phyloP scores from a whole-genome alignment of 768 basidiomycete species.

The Boletus reticuloceps region DNA sequence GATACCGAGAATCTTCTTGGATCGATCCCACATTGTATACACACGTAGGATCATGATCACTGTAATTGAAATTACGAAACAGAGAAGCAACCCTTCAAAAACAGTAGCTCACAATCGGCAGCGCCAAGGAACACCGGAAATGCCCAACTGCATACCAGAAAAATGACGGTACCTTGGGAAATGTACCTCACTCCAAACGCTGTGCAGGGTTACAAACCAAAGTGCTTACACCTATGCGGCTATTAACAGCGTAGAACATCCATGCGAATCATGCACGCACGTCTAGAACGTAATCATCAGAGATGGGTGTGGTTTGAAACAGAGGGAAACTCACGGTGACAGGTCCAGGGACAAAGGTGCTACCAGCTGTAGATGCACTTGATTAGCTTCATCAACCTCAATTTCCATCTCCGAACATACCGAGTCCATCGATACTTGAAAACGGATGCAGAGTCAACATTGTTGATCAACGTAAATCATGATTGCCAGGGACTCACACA shows the following conservation, averaged over 20 bases:
- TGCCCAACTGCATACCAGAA: neutral
- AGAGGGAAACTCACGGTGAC: neutral
- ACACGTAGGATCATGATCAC: conserved; percentile 10
- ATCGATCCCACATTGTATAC: conserved; percentile 1
- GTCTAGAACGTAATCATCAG: neutral
- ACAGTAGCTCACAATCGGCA: neutral
- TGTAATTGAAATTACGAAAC: neutral
- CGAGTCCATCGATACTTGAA: neutral
- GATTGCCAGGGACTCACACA: neutral
- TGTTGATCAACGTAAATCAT: neutral
- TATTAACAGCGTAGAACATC: neutral
- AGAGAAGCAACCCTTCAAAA: neutral
- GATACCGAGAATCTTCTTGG: neutral
- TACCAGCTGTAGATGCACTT: neutral
- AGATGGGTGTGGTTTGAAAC: too few relatives aligned
- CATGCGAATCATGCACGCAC: neutral
- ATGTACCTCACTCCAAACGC: neutral
- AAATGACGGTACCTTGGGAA: neutral
- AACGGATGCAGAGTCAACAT: neutral
- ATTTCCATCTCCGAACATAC: neutral
- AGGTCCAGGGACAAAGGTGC: neutral
- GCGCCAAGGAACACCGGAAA: neutral
- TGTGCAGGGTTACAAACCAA: neutral
- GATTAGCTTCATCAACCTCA: neutral
- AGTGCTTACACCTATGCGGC: conserved; percentile 2